Percentiles rank a stretch among this genome's conserved stretches.
Evolutionary conservation across 352 stramenopile genomes (phyloP).

Genomic region (Phytophthora melonis): DNA sequence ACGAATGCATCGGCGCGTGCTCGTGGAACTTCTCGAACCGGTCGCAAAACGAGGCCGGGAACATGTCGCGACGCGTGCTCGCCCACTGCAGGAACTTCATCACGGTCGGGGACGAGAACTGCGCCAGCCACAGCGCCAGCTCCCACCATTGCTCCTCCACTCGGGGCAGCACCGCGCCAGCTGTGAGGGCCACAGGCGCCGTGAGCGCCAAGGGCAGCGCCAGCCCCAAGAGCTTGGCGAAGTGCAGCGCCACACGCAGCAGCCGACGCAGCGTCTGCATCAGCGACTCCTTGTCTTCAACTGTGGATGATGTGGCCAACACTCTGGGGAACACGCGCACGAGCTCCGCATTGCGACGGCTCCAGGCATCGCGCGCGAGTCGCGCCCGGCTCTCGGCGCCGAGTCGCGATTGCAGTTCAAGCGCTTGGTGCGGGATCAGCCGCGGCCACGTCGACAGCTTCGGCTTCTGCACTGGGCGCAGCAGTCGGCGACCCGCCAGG

Average conservation of each 20-base stretch:
- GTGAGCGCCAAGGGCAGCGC: slow-evolving; percentile 54
- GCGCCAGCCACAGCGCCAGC: slow-evolving; percentile 65
- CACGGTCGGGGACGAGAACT: slow-evolving; percentile 88
- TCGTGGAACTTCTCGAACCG: slow-evolving; percentile 93
- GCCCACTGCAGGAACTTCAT: slow-evolving; percentile 98
- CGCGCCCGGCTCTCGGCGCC: background rate
- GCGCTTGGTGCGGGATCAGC: slow-evolving; percentile 33
- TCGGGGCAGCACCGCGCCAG: slow-evolving; percentile 25
- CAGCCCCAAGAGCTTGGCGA: slow-evolving; percentile 69
- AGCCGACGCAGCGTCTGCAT: slow-evolving; percentile 52
- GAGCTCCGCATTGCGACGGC: slow-evolving; percentile 20
- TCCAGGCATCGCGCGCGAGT: slow-evolving; percentile 36
- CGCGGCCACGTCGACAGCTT: slow-evolving; percentile 27
- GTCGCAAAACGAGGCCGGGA: slow-evolving; percentile 92
- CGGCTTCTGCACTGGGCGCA: slow-evolving; percentile 4
- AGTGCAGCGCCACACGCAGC: slow-evolving; percentile 59
- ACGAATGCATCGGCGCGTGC: slow-evolving; percentile 87
- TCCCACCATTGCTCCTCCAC: slow-evolving; percentile 74
- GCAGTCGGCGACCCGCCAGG: background rate
- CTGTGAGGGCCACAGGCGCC: slow-evolving; percentile 48
- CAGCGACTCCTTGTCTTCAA: slow-evolving; percentile 29
- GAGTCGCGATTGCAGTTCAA: slow-evolving; percentile 24
- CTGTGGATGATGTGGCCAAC: slow-evolving; percentile 33
- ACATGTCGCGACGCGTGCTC: slow-evolving; percentile 94
- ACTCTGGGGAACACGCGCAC: slow-evolving; percentile 36